Conservation (phyloP, 805 yeast species). For the Peterozyma toletana region DNA sequence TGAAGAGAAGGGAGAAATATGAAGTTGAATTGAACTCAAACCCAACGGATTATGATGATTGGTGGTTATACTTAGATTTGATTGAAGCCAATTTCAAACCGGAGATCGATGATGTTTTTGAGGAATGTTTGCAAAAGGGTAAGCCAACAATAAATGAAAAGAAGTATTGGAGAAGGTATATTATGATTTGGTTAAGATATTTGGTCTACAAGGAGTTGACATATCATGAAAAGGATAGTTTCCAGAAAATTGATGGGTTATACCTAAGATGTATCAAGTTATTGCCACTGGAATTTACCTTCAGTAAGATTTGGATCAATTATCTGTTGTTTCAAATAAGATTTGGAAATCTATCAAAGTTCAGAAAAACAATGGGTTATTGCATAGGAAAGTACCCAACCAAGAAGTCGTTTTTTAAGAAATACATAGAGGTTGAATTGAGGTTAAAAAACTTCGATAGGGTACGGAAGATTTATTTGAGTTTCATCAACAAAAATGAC, state of each 20-base stretch:
- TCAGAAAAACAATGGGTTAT: constrained; percentile 66
- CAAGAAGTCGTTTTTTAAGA: constrained; percentile 40
- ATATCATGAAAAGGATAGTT: neutral
- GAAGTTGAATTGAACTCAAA: constrained; percentile 36
- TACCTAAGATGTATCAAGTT: constrained; percentile 44
- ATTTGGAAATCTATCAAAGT: constrained; percentile 37
- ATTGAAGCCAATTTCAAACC: constrained; percentile 29
- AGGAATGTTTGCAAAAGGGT: constrained; percentile 30
- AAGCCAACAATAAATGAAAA: constrained; percentile 29
- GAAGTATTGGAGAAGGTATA: constrained; percentile 58
- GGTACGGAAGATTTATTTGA: constrained; percentile 66
- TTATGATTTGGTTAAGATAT: constrained; percentile 64
- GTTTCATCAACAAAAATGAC: constrained; percentile 47
- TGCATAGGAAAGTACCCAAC: constrained; percentile 66
- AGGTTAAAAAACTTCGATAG: constrained; percentile 73
- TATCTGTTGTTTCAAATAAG: constrained; percentile 72
- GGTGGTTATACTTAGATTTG: constrained; percentile 72
- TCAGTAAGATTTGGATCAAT: constrained; percentile 67
- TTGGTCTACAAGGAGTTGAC: constrained; percentile 55
- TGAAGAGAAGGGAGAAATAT: constrained; percentile 50
- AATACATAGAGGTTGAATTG: constrained; percentile 64
- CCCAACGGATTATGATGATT: constrained; percentile 61
- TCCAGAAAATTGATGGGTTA: constrained; percentile 35
- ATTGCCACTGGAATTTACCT: constrained; percentile 44
- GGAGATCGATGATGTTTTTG: constrained; percentile 28